Evolutionary conservation across 1,284 basidiomycete genomes (phyloP), one percentile per base, ranked within the genome.

Genomic region (Retiboletus fuscus): DNA sequence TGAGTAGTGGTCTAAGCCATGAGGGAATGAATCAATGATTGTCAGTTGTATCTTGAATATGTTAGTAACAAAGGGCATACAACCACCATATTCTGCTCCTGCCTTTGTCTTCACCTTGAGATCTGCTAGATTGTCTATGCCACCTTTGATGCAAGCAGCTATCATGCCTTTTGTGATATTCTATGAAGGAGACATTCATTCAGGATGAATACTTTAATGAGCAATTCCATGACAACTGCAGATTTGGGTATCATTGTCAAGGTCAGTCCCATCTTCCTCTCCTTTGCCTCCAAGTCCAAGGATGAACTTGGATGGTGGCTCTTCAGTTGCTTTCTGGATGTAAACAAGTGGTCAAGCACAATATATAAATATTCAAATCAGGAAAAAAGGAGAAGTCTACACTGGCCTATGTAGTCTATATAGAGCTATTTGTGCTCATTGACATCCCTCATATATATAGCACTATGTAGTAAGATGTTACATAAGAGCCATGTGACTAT

Each of bases 51-150:
- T 71, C 61, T 85, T 85, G 83, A 90, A 90, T 73, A 91, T 89
- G 66, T 83, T 84, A 20, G 86, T 88, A 22, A 87, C 84, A 57
- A 91, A 82, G 2, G 89, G 90, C 61, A 91, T 85, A 74, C 93
- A 94, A 60, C 93, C 93, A 67, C 93, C 92, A 74, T 93, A 95
- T 10, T 91, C 93, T 1, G 90, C 90, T 22, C 92, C 92, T 22
- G 87, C 90, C 81, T 94, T 94, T 24, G 92, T 94, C 79, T 89
- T 89, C 39, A 82, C 76, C 82, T 94, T 94, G 78, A 95, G 84
- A 58, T 87, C 88, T 13, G 81, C 84, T 34, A 94, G 78, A 34
- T 85, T 85, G 26, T 85, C 84, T n/a, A 87, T 86, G 3, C 89
- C 88, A 5, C 85, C 85, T 76, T 87, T 87, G 75, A 93, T 85